Base-by-base conservation (phyloP, 441 rosid genomes). In the Aleurites moluccanus region DNA sequence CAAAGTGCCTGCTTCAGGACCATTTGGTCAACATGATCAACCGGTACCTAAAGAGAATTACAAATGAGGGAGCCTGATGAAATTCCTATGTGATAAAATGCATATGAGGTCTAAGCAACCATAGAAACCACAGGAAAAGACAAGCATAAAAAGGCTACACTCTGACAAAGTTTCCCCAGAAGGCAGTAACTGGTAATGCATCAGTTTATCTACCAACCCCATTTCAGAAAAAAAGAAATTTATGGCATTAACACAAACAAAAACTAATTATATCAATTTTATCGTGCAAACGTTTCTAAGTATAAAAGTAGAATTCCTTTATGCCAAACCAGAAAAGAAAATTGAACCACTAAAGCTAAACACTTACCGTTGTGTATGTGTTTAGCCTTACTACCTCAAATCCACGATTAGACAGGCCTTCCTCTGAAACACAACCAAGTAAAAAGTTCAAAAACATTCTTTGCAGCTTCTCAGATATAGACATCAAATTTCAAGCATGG, bases 311-410 rank as follows among this genome's bases (percentile, higher is more conserved):
- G 25, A 33, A 44, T 67, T 47, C 10, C 70, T 15, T 67, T 25
- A 1, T 30, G 30, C 44, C 62, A 21, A 55, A 3, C 2, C 15
- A n/a, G 49, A 40, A 40, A 23, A 76, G 61, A 38, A 45, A 30
- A 47, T n/a, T 73, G 35, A 44, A 52, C 68, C 4, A 44, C 47
- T 72, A 77, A 38, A 61, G 70, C 11, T 53, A 66, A 76, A 40
- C 65, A 86, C 95, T 88, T 85, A 95, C 99, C 10, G 99, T 95
- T 63, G 95, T 86, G 78, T 95, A 95, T 44, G 99, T 93, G 77
- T 95, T 93, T 73, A 95, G 87, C 83, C 99, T 91, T 70, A 86
- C 56, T 70, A 95, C 98, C 78, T 95, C 90, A 85, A 93, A 95
- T 60, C 98, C 99, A 76, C 99, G 98, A 74, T 75, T 84, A 45